These are phyloP conservation scores for Chimonanthus salicifolius DNA, from an alignment of 164 flowering plant genomes.

Conservation along the genomic window DNA sequence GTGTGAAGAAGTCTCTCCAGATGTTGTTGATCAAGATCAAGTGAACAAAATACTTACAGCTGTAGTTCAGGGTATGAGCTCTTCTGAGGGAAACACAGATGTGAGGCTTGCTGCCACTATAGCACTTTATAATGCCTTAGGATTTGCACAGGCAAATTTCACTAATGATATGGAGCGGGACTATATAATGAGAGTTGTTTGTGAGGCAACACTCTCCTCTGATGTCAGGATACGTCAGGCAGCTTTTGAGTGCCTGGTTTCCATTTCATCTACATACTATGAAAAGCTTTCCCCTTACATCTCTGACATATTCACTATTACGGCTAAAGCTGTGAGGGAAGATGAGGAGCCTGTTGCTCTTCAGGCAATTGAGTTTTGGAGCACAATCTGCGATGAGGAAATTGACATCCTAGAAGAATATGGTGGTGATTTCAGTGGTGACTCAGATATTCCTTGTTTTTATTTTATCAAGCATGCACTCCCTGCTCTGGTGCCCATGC, in stretches of 20 bases:
- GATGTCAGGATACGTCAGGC: conserved; percentile 57
- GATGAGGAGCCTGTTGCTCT: conserved; percentile 69
- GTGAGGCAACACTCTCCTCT: conserved; percentile 58
- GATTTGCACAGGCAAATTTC: conserved; percentile 65
- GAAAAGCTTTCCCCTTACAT: conserved; percentile 57
- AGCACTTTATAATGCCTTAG: conserved; percentile 55
- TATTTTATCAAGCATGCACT: conserved; percentile 68
- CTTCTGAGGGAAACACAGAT: conserved; percentile 48
- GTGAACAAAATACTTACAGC: conserved; percentile 63
- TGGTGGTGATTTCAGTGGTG: conserved; percentile 51
- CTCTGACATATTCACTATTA: conserved; percentile 49
- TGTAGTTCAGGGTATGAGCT: conserved; percentile 58
- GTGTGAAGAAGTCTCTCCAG: conserved; percentile 63
- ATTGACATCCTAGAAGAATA: conserved; percentile 59
- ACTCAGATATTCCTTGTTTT: conserved; percentile 53
- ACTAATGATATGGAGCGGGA: conserved; percentile 66
- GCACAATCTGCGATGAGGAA: conserved; percentile 61
- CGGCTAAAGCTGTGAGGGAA: conserved; percentile 58
- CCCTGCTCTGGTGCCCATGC: conserved; percentile 51
- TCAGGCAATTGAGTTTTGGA: conserved; percentile 70
- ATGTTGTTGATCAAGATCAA: conserved; percentile 56
- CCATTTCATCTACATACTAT: conserved; percentile 59
- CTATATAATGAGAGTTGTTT: conserved; percentile 62
- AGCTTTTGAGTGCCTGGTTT: conserved; percentile 65
- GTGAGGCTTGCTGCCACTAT: conserved; percentile 59